Conservation (phyloP, 2,329 filamentous ascomycete species). For the Fusarium irregulare region DNA sequence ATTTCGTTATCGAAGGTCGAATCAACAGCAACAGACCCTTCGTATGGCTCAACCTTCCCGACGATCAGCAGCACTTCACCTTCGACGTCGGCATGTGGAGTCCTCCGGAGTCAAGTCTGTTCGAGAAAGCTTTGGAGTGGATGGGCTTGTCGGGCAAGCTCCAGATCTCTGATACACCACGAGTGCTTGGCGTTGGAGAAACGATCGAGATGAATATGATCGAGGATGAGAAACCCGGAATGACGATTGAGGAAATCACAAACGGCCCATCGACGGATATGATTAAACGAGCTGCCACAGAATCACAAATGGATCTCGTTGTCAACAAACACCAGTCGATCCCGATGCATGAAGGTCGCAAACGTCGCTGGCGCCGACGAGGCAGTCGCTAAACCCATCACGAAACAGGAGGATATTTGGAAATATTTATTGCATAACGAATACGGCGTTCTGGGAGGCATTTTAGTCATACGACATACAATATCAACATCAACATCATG, state of each 20-base stretch:
- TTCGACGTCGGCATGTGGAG: conserved; percentile 50
- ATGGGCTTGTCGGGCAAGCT: conserved; percentile 45
- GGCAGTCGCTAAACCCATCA: background rate
- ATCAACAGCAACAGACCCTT: conserved; percentile 54
- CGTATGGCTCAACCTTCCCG: conserved; percentile 54
- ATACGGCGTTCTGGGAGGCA: conserved; percentile 3
- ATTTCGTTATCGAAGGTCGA: conserved; percentile 53
- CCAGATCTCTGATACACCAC: conserved; percentile 34
- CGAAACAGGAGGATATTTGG: background rate
- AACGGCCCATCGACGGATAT: conserved; percentile 15
- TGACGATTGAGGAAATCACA: background rate
- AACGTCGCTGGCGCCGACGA: conserved; percentile 12
- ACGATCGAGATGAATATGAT: conserved; percentile 23
- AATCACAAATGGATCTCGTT: conserved; percentile 13
- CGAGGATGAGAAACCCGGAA: conserved; percentile 15
- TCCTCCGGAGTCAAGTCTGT: conserved; percentile 46
- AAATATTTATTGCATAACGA: background rate
- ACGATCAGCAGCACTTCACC: conserved; percentile 49
- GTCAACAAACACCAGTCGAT: conserved; percentile 26
- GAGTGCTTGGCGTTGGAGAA: conserved; percentile 43
- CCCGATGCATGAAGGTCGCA: conserved; percentile 20
- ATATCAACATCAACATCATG: background rate
- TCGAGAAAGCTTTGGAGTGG: conserved; percentile 43
- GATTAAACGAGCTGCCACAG: conserved; percentile 8
- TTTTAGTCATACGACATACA: background rate